Conservation (phyloP, 73 alveolate genomes). For the Tetrahymena borealis region DNA sequence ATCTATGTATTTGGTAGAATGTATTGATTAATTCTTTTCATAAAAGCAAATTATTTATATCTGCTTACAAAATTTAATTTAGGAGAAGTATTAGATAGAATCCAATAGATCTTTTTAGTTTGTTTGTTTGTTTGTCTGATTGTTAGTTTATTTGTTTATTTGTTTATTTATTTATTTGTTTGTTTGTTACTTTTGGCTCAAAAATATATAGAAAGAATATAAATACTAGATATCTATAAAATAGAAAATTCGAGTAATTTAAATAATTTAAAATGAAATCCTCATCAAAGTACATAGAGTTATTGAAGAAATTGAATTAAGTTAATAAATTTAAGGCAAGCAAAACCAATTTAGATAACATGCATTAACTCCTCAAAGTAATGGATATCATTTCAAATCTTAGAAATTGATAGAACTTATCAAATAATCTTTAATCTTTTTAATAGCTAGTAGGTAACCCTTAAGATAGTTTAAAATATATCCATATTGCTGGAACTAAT, state of each 20-base stretch:
- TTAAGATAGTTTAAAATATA: slow-evolving; percentile 25
- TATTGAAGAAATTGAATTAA: neutral
- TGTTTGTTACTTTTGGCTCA: neutral
- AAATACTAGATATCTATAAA: too few relatives aligned
- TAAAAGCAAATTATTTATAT: too few relatives aligned
- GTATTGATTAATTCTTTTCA: too few relatives aligned
- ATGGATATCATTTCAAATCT: neutral
- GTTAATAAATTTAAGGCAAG: neutral
- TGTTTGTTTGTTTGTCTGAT: too few relatives aligned
- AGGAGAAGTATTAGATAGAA: too few relatives aligned
- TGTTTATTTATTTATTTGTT: neutral
- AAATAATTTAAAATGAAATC: neutral
- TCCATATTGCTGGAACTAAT: slow-evolving; percentile 90
- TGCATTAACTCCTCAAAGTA: neutral
- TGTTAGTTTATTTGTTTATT: too few relatives aligned
- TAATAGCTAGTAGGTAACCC: slow-evolving; percentile 41
- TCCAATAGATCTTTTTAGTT: too few relatives aligned
- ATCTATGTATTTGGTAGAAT: too few relatives aligned
- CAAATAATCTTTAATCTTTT: neutral
- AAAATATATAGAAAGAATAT: too few relatives aligned
- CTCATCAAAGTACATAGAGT: neutral
- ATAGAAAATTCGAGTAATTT: neutral
- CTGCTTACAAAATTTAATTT: too few relatives aligned
- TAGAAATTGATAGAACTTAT: neutral
- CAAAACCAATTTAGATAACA: neutral